Conservation (phyloP, 257 asterid species). For the Sherardia arvensis region DNA sequence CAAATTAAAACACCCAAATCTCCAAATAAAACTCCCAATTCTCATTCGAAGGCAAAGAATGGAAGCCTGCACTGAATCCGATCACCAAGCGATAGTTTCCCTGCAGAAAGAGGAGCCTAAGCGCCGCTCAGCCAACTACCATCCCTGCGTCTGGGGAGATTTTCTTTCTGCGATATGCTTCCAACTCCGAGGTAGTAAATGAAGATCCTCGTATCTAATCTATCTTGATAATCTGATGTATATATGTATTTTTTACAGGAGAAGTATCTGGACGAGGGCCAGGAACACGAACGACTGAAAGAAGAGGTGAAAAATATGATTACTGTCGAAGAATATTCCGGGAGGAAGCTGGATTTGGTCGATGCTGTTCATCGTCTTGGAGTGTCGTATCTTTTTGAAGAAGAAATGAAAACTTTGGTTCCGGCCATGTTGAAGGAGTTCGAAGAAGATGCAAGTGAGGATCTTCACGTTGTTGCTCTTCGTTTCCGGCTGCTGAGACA, state of each 20-base stretch:
- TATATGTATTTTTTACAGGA: slow-evolving; percentile 6
- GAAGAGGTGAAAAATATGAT: slow-evolving; percentile 8
- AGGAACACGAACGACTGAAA: not conserved
- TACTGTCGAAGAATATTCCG: not conserved
- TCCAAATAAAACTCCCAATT: too few relatives aligned
- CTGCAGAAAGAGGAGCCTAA: too few relatives aligned
- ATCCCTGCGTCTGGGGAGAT: slow-evolving; percentile 18
- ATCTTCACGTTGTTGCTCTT: slow-evolving; percentile 10
- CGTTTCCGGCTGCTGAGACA: slow-evolving; percentile 18
- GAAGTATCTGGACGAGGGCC: too few relatives aligned
- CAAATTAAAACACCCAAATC: too few relatives aligned
- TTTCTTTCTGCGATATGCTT: slow-evolving; percentile 8
- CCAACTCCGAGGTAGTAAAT: not conserved
- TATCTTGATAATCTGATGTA: too few relatives aligned
- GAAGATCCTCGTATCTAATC: too few relatives aligned
- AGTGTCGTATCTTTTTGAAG: slow-evolving; percentile 16
- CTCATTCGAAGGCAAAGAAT: too few relatives aligned
- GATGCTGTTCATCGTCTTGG: slow-evolving; percentile 20
- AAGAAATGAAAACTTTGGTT: slow-evolving; percentile 4
- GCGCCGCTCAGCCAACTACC: slow-evolving; percentile 13
- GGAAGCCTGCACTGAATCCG: too few relatives aligned
- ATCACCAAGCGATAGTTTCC: too few relatives aligned
- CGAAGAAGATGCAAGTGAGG: not conserved
- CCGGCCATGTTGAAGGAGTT: not conserved
- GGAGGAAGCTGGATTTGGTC: not conserved